A percentile compares a stretch with the other conserved stretches of the same genome.
Evolutionary conservation across 306 rosid species (phyloP).

Genomic region (Parietaria judaica): DNA sequence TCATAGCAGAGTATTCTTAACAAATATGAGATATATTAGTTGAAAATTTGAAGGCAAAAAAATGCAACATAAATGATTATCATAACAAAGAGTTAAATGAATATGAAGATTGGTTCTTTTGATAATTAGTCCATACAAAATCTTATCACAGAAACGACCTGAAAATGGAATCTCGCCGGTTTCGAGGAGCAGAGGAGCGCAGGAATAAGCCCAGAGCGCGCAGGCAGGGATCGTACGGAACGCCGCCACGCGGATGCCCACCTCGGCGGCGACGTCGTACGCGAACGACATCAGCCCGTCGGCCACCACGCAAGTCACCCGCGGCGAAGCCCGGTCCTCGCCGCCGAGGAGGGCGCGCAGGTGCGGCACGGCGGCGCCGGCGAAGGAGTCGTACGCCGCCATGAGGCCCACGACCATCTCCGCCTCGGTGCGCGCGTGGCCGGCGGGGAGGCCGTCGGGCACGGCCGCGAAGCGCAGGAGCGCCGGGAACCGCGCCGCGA

Average conservation of each 20-base stretch:
- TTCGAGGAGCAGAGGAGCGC: conserved; percentile 5
- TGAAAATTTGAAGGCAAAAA: too few relatives aligned
- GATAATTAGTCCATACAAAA: too few relatives aligned
- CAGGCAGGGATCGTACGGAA: conserved; percentile 10
- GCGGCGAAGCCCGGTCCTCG: neutral
- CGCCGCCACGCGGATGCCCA: neutral
- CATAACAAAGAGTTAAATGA: too few relatives aligned
- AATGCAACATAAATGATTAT: too few relatives aligned
- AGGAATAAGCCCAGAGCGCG: conserved; percentile 6
- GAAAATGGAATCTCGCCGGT: conserved; percentile 17
- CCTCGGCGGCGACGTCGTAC: conserved; percentile 8
- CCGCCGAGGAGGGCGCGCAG: too few relatives aligned
- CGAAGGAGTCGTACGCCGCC: too few relatives aligned
- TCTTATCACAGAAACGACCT: neutral
- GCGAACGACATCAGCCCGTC: conserved; percentile 17
- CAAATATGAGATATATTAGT: too few relatives aligned
- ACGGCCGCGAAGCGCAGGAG: conserved; percentile 27
- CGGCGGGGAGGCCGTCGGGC: neutral
- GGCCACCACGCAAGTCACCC: conserved; percentile 8
- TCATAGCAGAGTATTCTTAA: too few relatives aligned
- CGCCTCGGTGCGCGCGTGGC: conserved; percentile 6
- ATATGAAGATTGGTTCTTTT: too few relatives aligned
- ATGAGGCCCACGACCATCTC: too few relatives aligned
- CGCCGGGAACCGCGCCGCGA: too few relatives aligned
- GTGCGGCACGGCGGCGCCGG: too few relatives aligned